phyloP scores from a whole-genome alignment of 495 filamentous ascomycete genomes.

The Chaetomium tenue region DNA sequence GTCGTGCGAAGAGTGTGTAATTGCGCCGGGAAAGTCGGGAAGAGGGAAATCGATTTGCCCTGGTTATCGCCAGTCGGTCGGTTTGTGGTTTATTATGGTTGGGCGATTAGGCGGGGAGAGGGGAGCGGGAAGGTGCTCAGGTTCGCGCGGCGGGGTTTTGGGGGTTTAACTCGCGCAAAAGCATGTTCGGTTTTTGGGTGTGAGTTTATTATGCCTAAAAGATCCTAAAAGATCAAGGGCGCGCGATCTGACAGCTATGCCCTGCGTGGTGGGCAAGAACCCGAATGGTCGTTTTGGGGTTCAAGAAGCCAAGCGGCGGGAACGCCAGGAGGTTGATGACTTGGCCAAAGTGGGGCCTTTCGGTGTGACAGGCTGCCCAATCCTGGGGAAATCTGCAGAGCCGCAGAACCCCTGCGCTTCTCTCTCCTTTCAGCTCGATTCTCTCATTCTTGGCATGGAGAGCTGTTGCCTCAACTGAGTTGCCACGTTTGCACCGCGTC shows the following conservation, averaged over 20 bases:
- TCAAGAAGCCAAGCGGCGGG: not conserved
- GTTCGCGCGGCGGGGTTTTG: not conserved
- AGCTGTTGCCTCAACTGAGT: not conserved
- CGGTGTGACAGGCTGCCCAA: conserved; percentile 16
- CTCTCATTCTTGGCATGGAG: not conserved
- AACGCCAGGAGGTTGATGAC: conserved; percentile 13
- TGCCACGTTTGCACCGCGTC: not conserved
- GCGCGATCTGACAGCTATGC: not conserved
- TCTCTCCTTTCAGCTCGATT: not conserved
- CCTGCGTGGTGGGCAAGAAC: conserved; percentile 9
- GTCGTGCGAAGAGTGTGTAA: conserved; percentile 10
- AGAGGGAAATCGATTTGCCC: not conserved
- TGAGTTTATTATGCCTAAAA: not conserved
- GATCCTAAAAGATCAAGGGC: not conserved
- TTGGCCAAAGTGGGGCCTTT: conserved; percentile 15
- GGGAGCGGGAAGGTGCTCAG: not conserved
- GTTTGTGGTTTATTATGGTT: conserved; percentile 3
- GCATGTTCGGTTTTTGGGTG: conserved; percentile 6
- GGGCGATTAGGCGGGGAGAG: not conserved
- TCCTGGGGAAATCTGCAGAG: conserved; percentile 12
- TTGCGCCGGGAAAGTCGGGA: not conserved
- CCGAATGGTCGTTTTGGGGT: not conserved
- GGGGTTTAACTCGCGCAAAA: not conserved
- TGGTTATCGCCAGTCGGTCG: conserved; percentile 6
- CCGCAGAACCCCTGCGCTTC: conserved; percentile 10